Percentiles rank a stretch among this genome's conserved stretches.
These are phyloP conservation scores for Panicum hallii DNA, from an alignment of 202 grass and related monocot genomes.

Conservation along the genomic window DNA sequence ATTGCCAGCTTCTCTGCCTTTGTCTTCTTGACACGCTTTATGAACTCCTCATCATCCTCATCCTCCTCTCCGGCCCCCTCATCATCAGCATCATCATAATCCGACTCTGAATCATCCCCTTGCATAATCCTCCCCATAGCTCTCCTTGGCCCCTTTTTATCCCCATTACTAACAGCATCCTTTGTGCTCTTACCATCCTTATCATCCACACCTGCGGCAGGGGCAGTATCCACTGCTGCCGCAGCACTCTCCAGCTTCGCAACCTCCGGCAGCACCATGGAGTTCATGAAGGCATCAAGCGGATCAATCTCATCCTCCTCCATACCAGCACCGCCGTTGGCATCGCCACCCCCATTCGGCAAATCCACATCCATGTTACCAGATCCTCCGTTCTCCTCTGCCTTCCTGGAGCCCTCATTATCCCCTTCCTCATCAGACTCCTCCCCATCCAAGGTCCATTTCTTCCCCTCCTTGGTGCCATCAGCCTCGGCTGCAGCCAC, in stretches of 20 bases:
- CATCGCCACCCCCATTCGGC: conserved; percentile 39
- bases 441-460: conserved; percentile 92
- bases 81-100: conserved; percentile 57
- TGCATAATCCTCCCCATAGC: conserved; percentile 77
- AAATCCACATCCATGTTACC: conserved; percentile 62
- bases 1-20: conserved; percentile 93
- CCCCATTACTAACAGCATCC: conserved; percentile 46
- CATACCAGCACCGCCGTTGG: conserved; percentile 41
- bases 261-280: conserved; percentile 92
- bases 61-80: conserved; percentile 61
- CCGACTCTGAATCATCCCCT: conserved; percentile 77
- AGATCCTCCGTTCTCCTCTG: conserved; percentile 44
- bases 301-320: conserved; percentile 91
- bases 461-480: conserved; percentile 55
- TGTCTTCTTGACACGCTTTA: conserved; percentile 96
- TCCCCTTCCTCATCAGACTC: conserved; percentile 74
- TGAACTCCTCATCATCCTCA: conserved; percentile 89
- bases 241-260: conserved; percentile 70
- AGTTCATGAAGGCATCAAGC: conserved; percentile 91
- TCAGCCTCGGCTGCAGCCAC: conserved; percentile 16
- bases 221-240: conserved; percentile 19
- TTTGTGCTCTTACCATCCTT: conserved; percentile 56
- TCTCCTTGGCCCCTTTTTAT: conserved; percentile 53
- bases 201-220: conserved; percentile 16
- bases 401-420: conserved; percentile 53